Conservation (phyloP, 257 asterid genomes). For the Nicotiana tabacum region DNA sequence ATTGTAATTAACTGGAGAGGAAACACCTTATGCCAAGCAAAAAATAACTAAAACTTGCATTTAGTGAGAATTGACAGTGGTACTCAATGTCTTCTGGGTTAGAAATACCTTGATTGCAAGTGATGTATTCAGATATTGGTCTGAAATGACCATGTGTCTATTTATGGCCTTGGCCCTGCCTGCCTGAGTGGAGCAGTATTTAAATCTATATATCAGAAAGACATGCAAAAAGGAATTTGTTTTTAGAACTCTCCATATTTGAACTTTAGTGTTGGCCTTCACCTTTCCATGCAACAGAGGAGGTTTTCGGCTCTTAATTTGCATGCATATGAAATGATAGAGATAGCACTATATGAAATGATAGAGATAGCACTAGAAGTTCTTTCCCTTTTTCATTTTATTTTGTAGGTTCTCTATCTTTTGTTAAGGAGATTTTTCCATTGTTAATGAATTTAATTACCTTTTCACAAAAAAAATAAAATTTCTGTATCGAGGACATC, state of each 20-base stretch:
- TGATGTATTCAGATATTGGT: neutral
- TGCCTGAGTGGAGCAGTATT: neutral
- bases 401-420: neutral
- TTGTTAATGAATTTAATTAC: neutral
- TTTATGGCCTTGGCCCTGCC: neutral
- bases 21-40: neutral
- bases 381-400: neutral
- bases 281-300: neutral
- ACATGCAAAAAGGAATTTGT: neutral
- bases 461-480: neutral
- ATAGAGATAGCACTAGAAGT: neutral
- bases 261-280: neutral
- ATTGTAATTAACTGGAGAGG: slow-evolving; percentile 2
- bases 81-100: neutral
- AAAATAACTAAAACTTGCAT: neutral
- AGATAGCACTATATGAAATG: neutral
- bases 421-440: neutral
- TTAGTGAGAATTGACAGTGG: neutral
- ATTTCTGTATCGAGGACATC: neutral
- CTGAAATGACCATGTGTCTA: neutral
- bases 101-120: neutral
- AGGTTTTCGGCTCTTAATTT: neutral
- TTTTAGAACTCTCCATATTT: slow-evolving; percentile 1
- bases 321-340: neutral
- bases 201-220: neutral